phyloP scores from a whole-genome alignment of 192 early-diverging fungal species.

The Backusella macrospora region DNA sequence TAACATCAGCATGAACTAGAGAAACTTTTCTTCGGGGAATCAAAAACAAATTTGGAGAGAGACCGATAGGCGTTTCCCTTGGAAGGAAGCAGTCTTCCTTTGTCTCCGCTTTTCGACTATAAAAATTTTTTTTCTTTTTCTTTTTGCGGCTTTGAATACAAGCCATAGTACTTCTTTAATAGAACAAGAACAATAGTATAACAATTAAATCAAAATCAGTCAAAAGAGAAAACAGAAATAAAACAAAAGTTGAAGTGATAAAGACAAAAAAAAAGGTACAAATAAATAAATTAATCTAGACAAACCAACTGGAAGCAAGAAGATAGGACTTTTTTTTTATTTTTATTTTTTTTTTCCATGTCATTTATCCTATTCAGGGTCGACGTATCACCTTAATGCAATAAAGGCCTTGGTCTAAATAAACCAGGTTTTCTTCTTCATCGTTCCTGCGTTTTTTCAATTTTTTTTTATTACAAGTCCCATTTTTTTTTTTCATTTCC shows the following conservation, averaged over 20 bases:
- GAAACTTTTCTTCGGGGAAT: not conserved
- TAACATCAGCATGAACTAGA: not conserved
- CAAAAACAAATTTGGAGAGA: constrained; percentile 19
- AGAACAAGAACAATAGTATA: not conserved
- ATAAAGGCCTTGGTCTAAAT: not conserved
- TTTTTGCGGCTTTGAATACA: not conserved
- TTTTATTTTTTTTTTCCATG: not conserved
- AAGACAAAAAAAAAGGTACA: not conserved
- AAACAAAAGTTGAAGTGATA: not conserved
- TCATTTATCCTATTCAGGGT: constrained; percentile 21
- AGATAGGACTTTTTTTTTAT: no score
- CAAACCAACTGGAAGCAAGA: no score
- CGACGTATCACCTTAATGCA: constrained; percentile 2
- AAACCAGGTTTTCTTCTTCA: not conserved
- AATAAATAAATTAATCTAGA: no score
- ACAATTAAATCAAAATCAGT: not conserved
- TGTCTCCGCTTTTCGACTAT: constrained; percentile 15
- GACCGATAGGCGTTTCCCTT: constrained; percentile 8
- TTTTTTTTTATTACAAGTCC: constrained; percentile 21
- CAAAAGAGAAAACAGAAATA: not conserved
- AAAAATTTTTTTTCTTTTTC: constrained; percentile 12
- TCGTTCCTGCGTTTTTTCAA: constrained; percentile 17
- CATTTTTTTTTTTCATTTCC: constrained; percentile 8
- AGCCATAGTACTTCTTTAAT: not conserved
- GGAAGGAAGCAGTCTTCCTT: constrained; percentile 3